These are phyloP conservation scores for Biscogniauxia mediterranea DNA, from an alignment of 2,329 filamentous ascomycete genomes.

Conservation along the genomic window DNA sequence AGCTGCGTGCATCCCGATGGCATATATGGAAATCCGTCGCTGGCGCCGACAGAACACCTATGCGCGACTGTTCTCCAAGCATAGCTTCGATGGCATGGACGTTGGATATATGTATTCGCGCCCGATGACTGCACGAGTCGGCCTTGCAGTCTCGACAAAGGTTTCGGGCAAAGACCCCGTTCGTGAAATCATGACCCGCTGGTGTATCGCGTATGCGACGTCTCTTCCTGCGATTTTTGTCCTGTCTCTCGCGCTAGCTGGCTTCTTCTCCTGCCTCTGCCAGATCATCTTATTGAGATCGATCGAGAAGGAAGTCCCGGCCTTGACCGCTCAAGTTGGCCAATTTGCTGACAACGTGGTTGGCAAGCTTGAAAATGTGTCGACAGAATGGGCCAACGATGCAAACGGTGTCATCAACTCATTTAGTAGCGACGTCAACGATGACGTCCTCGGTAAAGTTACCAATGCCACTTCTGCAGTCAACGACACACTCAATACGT, in stretches of 20 bases:
- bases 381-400: slow-evolving; percentile 70
- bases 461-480: slow-evolving; percentile 77
- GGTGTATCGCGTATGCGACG: slow-evolving; percentile 85
- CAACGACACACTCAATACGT: slow-evolving; percentile 80
- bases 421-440: slow-evolving; percentile 76
- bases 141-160: slow-evolving; percentile 66
- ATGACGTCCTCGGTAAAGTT: slow-evolving; percentile 84
- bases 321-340: slow-evolving; percentile 70
- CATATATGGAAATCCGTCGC: slow-evolving; percentile 73
- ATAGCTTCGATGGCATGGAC: slow-evolving; percentile 78
- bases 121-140: slow-evolving; percentile 70
- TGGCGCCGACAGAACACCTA: slow-evolving; percentile 73
- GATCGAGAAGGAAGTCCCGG: slow-evolving; percentile 74
- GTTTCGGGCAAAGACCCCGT: slow-evolving; percentile 50
- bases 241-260: slow-evolving; percentile 76
- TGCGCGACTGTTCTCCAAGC: slow-evolving; percentile 61
- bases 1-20: slow-evolving; percentile 74
- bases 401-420: slow-evolving; percentile 71
- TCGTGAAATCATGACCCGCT: slow-evolving; percentile 71
- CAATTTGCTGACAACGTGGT: slow-evolving; percentile 79
- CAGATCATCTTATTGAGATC: slow-evolving; percentile 75
- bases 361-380: slow-evolving; percentile 67
- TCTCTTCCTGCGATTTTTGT: slow-evolving; percentile 83
- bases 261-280: slow-evolving; percentile 78
- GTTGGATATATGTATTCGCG: slow-evolving; percentile 84